Evolutionary conservation across 176 grass and related monocot species (phyloP), one percentile per base, ranked within the genome.

Genomic region (Bromus sterilis): DNA sequence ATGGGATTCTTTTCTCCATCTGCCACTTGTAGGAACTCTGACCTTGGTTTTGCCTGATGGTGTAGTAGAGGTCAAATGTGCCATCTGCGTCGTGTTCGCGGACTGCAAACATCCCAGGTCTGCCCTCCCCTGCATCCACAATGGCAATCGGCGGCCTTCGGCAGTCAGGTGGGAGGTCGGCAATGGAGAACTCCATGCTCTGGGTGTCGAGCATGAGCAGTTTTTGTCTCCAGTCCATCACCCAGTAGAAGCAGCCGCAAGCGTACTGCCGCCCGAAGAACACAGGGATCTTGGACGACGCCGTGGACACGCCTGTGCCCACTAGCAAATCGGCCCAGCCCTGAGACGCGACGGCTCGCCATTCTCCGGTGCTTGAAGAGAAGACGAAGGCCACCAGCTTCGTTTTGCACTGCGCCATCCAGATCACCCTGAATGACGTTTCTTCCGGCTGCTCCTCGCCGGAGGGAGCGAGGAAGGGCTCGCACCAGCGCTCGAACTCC

Each of bases 101-200:
- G 7, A 84, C 44, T 21, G n/a, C 46, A 23, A 88, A 88, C 29
- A 88, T 66, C 67, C 75, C 86, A 40, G 76, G 35, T 30, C 46
- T 79, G n/a, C 75, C 66, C 74, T 66, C 81, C 67, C 75, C 75
- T 59, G 86, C 86, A 9, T 84, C 86, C n/a, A 88, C 67, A 12
- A 79, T 30, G 29, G 75, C 80, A 4, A 83, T 79, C 67, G 28
- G 75, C 1, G 67, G 75, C 86, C 75, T 57, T 18, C 64, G 58
- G 81, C 81, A 84, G 9, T 8, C 69, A 0, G 69, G 59, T 2
- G 76, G 87, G 76, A 84, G 60, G 39, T 83, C 60, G 29, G 81
- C 68, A 10, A 84, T 61, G 49, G 81, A 89, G 76, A 89, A 84
- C 39, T 84, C 81, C 86, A 88, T 80, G 37, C n/a, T 75, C 16